A percentile compares a stretch with the other conserved stretches of the same genome.
Evolutionary conservation across 1,284 basidiomycete species (phyloP).

Genomic region (Kalmanozyma brasiliensis): DNA sequence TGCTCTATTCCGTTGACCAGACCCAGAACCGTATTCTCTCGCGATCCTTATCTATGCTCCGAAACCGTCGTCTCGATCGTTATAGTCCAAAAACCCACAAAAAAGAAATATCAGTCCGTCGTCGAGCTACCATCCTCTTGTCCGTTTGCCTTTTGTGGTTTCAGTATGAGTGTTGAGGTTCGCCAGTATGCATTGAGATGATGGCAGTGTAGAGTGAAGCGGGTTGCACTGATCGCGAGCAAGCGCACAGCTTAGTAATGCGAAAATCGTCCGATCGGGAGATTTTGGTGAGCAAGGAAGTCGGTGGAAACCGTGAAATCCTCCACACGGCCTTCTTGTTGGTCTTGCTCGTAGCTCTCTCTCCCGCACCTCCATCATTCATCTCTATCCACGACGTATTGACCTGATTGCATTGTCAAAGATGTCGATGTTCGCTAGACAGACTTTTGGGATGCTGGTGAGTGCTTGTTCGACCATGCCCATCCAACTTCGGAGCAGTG

Average conservation of each 20-base stretch:
- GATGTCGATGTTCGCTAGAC: constrained; percentile 23
- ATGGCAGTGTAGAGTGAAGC: background rate
- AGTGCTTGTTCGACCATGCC: too few relatives aligned
- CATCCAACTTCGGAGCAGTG: too few relatives aligned
- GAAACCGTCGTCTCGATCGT: constrained; percentile 5
- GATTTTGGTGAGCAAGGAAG: constrained; percentile 1
- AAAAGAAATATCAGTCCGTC: constrained; percentile 11
- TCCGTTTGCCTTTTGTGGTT: constrained; percentile 1
- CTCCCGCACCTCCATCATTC: constrained; percentile 4
- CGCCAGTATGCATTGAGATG: background rate
- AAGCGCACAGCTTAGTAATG: background rate
- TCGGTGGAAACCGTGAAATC: constrained; percentile 12
- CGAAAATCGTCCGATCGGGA: background rate
- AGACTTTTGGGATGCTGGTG: constrained; percentile 20
- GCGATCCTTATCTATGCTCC: constrained; percentile 24
- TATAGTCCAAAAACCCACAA: background rate
- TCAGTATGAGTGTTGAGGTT: too few relatives aligned
- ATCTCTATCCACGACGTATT: too few relatives aligned
- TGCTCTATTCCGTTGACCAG: constrained; percentile 24
- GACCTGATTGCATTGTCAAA: background rate
- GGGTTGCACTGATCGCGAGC: too few relatives aligned
- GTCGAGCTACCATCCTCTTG: constrained; percentile 7
- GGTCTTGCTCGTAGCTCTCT: too few relatives aligned
- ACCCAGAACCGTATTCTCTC: constrained; percentile 10
- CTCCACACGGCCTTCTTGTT: constrained; percentile 11